Evolutionary conservation across 192 early-diverging fungal genomes (phyloP), one percentile per base, ranked within the genome.

Genomic region (Chytriomyces hyalinus): DNA sequence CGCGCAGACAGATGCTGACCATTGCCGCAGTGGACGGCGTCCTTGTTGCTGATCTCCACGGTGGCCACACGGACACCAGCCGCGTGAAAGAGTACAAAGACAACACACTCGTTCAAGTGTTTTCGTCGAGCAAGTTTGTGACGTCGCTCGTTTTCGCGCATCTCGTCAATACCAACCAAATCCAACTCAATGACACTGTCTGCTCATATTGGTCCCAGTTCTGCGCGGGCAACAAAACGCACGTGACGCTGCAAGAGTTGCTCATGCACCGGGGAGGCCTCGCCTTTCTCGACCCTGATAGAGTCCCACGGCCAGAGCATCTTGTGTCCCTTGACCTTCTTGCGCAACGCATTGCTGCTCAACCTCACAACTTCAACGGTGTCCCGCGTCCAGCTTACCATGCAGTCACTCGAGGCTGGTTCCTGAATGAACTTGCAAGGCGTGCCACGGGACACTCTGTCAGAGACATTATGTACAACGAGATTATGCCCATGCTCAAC

Each of bases 121-220:
- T 90, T 73, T 92, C 90, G 4, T 84, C 83, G 45, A 85, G 86
- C 44, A 92, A 92, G 78, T 82, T 79, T 9, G 81, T 93, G 74
- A 76, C 77, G 36, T 73, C 77, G 17, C 83, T 91, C 28, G 85
- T 93, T 1, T 78, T 92, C 36, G 82, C 87, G 10, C 76, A 87
- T 64, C 53, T 93, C 48, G 87, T 94, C 13, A 86, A 89, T 61
- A 70, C 85, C 71, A 87, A 86, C 20, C 47, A 83, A 17, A 24
- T 94, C 4, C 48, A 73, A n/a, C 92, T 89, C 67, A 68, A 80
- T 22, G 81, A 83, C 46, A 78, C 68, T 24, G 84, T 94, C 45
- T 67, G 84, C 1, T 78, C 84, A 6, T 87, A 90, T 72, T 94
- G 92, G 92, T 92, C 92, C 2, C 91, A 93, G 75, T 94, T 94